Evolutionary conservation across 2,329 filamentous ascomycete genomes (phyloP).

Genomic region (Scortechinia acanthostroma): DNA sequence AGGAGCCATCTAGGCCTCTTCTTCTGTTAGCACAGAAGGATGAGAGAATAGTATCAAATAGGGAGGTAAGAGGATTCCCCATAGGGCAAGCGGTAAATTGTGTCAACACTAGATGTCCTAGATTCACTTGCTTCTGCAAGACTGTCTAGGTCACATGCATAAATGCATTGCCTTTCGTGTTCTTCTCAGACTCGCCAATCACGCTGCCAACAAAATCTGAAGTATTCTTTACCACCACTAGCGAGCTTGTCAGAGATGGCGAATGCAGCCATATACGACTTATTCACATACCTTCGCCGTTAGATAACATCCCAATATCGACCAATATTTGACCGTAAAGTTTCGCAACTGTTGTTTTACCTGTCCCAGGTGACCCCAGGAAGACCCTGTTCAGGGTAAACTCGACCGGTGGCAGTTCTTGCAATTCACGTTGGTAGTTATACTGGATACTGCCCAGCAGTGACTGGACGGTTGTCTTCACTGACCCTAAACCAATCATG

Average conservation of each 20-base stretch:
- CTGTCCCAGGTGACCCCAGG: slow-evolving; percentile 16
- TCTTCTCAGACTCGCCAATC: slow-evolving; percentile 61
- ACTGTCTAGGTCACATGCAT: too few relatives aligned
- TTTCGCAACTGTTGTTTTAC: slow-evolving; percentile 19
- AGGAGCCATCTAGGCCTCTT: too few relatives aligned
- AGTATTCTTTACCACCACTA: slow-evolving; percentile 67
- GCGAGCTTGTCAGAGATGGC: too few relatives aligned
- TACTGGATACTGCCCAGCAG: slow-evolving; percentile 42
- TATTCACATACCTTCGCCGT: slow-evolving; percentile 3
- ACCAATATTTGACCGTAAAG: slow-evolving; percentile 16
- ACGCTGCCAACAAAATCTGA: slow-evolving; percentile 63
- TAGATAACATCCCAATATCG: slow-evolving; percentile 9
- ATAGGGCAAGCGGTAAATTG: too few relatives aligned
- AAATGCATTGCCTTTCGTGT: slow-evolving; percentile 70
- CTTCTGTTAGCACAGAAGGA: too few relatives aligned
- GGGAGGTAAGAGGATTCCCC: too few relatives aligned
- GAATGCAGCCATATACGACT: too few relatives aligned
- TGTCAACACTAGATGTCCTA: too few relatives aligned
- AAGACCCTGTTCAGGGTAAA: slow-evolving; percentile 17
- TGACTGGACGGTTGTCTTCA: slow-evolving; percentile 52
- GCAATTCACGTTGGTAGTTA: not conserved
- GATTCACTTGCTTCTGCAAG: too few relatives aligned
- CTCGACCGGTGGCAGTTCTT: slow-evolving; percentile 10
- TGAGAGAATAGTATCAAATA: too few relatives aligned
- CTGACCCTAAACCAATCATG: slow-evolving; percentile 49